Conservation (phyloP, 176 grass and related monocot species). For the Zea luxurians region DNA sequence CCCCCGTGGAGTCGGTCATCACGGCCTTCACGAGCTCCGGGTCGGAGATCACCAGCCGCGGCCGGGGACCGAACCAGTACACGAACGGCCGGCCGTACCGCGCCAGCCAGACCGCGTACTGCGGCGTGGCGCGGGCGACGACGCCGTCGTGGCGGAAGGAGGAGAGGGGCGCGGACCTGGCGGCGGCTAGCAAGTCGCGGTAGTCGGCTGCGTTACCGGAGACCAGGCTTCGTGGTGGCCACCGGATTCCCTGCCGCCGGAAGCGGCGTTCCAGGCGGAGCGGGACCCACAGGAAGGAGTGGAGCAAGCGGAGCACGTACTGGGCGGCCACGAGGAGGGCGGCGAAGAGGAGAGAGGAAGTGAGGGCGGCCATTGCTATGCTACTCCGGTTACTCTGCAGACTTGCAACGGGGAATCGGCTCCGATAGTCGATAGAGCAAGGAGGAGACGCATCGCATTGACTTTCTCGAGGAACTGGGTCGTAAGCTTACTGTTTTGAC, state of each 20-base stretch:
- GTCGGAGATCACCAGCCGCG: conserved; percentile 57
- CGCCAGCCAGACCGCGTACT: conserved; percentile 53
- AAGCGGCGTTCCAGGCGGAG: conserved; percentile 44
- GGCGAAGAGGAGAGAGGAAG: conserved; percentile 2
- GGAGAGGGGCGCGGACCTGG: conserved; percentile 47
- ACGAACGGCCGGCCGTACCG: conserved; percentile 58
- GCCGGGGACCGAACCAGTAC: conserved; percentile 63
- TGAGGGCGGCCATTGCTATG: conserved; percentile 28
- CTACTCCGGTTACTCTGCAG: not conserved
- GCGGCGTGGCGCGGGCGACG: conserved; percentile 54
- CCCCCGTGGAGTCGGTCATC: conserved; percentile 53
- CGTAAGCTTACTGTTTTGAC: too few relatives aligned
- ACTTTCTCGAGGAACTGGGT: not conserved
- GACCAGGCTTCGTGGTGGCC: conserved; percentile 50
- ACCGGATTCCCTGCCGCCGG: conserved; percentile 50
- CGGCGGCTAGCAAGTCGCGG: conserved; percentile 29
- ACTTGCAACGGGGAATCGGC: not conserved
- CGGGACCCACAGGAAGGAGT: conserved; percentile 56
- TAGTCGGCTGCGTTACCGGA: conserved; percentile 51
- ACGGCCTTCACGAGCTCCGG: conserved; percentile 53
- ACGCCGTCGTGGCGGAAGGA: conserved; percentile 56
- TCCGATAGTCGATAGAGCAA: not conserved
- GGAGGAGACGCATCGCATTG: not conserved
- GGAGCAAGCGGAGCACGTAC: conserved; percentile 32
- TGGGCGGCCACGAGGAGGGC: conserved; percentile 27